A percentile compares a stretch with the other conserved stretches of the same genome.
These are phyloP conservation scores for Alloteropsis angusta DNA, from an alignment of 202 grass and related monocot genomes.

Conservation along the genomic window DNA sequence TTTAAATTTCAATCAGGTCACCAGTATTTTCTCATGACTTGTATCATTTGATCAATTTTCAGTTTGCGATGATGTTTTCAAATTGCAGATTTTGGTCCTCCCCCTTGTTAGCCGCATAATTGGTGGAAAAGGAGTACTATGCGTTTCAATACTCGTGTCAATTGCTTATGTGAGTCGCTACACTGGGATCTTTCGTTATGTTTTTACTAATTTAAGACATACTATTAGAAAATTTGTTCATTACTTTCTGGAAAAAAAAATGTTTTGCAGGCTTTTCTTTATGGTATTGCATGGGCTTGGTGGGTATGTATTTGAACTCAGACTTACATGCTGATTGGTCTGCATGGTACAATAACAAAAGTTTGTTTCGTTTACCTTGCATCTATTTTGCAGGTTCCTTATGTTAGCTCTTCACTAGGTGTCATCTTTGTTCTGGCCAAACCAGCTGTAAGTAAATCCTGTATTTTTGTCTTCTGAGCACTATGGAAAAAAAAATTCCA, in stretches of 20 bases:
- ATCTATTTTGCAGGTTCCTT: slow-evolving; percentile 58
- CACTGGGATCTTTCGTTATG: neutral
- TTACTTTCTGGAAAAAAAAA: neutral
- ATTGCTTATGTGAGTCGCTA: slow-evolving; percentile 61
- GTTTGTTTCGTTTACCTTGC: neutral
- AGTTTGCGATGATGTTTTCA: neutral
- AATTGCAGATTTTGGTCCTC: slow-evolving; percentile 59
- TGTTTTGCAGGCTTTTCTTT: slow-evolving; percentile 44
- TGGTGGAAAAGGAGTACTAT: slow-evolving; percentile 56
- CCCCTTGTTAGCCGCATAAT: slow-evolving; percentile 43
- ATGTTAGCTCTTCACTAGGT: slow-evolving; percentile 72
- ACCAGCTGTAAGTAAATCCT: slow-evolving; percentile 58
- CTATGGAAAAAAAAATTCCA: neutral
- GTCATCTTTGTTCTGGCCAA: slow-evolving; percentile 69
- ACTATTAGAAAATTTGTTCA: neutral
- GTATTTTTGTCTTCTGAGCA: neutral
- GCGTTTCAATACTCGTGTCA: slow-evolving; percentile 44
- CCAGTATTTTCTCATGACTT: too few relatives aligned
- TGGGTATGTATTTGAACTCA: slow-evolving; percentile 48
- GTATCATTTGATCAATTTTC: neutral
- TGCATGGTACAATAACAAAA: neutral
- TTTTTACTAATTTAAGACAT: neutral
- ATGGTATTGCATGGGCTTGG: slow-evolving; percentile 66
- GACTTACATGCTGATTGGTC: neutral
- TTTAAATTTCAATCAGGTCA: neutral